Evolutionary conservation across 805 yeast species (phyloP).

Genomic region (Ogataea thermomethanolica): DNA sequence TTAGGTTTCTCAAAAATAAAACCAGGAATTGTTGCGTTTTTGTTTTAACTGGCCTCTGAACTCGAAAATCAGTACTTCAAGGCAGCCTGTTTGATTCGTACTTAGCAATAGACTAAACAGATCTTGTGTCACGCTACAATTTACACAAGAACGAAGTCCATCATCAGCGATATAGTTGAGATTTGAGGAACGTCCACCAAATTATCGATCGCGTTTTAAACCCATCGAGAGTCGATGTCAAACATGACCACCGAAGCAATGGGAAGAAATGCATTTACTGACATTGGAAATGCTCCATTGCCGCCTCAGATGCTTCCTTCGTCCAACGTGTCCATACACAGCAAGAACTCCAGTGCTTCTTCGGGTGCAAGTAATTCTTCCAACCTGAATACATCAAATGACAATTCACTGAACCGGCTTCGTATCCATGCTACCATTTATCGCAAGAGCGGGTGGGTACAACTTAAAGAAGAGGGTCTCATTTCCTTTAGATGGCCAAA

Average conservation of each 20-base stretch:
- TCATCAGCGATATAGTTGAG: too few species aligned
- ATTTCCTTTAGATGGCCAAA: conserved; percentile 91
- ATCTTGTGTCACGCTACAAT: too few species aligned
- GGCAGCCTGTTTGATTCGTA: too few species aligned
- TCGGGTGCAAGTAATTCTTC: conserved; percentile 29
- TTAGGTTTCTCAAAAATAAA: conserved; percentile 1
- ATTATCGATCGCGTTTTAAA: neutral
- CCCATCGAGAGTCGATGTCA: conserved; percentile 8
- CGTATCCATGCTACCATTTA: conserved; percentile 34
- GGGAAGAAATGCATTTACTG: conserved; percentile 20
- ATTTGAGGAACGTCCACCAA: too few species aligned
- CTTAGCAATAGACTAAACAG: too few species aligned
- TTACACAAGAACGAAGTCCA: neutral
- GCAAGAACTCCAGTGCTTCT: conserved; percentile 33
- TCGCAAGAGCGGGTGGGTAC: conserved; percentile 76
- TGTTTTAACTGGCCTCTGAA: conserved; percentile 1
- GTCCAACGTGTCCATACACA: conserved; percentile 24
- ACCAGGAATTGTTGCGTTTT: conserved; percentile 3
- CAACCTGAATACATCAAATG: conserved; percentile 9
- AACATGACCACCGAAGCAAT: conserved; percentile 17
- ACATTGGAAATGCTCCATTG: conserved; percentile 26
- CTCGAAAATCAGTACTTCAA: too few species aligned
- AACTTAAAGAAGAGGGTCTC: conserved; percentile 88
- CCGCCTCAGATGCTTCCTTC: conserved; percentile 16
- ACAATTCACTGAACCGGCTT: conserved; percentile 8